Conservation (phyloP, 2,329 filamentous ascomycete genomes). For the Fusarium paranaense region DNA sequence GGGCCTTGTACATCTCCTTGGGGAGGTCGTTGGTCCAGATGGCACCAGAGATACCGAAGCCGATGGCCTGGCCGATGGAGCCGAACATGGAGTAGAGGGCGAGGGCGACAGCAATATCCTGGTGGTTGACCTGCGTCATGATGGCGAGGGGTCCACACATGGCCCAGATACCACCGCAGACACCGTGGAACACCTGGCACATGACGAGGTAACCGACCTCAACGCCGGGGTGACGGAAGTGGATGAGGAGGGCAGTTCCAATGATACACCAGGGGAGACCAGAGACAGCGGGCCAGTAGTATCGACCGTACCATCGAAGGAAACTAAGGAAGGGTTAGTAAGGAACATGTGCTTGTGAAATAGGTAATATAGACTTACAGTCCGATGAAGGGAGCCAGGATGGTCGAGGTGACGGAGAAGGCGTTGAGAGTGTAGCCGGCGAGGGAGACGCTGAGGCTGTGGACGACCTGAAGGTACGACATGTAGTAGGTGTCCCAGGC, state of each 20-base stretch:
- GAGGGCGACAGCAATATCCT: constrained; percentile 48
- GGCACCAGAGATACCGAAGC: constrained; percentile 46
- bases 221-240: constrained; percentile 49
- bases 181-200: constrained; percentile 63
- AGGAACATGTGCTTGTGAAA: neutral
- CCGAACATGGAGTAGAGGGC: constrained; percentile 46
- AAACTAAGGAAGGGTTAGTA: constrained; percentile 39
- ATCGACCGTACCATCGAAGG: constrained; percentile 61
- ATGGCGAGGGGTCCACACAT: constrained; percentile 44
- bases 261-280: constrained; percentile 66
- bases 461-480: constrained; percentile 65
- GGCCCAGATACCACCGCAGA: constrained; percentile 65
- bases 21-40: constrained; percentile 48
- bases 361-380: constrained; percentile 11
- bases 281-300: constrained; percentile 62
- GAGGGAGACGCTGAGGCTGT: constrained; percentile 58
- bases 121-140: constrained; percentile 46
- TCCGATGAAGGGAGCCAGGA: constrained; percentile 61
- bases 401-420: constrained; percentile 60
- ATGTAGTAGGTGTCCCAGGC: constrained; percentile 61
- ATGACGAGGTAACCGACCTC: constrained; percentile 60
- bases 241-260: constrained; percentile 58
- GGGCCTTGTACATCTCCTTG: constrained; percentile 60
- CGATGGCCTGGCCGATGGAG: constrained; percentile 48
- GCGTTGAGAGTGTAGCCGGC: constrained; percentile 61